Evolutionary conservation across 306 rosid species (phyloP), one percentile per base, ranked within the genome.

Genomic region (Nissolia schottii): DNA sequence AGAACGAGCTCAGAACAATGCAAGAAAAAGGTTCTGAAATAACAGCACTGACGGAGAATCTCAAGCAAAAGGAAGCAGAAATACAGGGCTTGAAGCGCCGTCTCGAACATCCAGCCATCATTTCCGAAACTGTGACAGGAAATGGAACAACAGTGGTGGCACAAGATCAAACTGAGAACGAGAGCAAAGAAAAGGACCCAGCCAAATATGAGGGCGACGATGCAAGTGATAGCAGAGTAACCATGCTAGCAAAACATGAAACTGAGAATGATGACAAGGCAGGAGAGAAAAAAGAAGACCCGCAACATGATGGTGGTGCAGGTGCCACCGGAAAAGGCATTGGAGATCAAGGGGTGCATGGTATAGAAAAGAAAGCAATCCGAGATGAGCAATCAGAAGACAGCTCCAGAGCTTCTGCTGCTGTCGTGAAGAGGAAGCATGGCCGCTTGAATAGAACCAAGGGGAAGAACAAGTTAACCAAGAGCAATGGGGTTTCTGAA

Each of bases 31-130:
- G 66, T 64, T 20, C 78, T 43, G 80, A 77, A 20, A 32, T 80
- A 64, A 14, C 38, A 57, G 79, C 82, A 24, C 71, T 86, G 23
- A 64, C 71, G 46, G 85, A 85, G 62, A 78, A 79, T 67, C 77
- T 86, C 60, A 78, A 79, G 83, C 84, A 68, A 8, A 94, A 86
- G 88, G 91, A 91, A 77, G 91, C 81, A 62, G 84, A 89, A 77
- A 80, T 85, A 20, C 77, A 83, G 77, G 85, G 75, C 54, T 74
- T 93, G 83, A 87, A 86, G 82, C 79, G 46, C 29, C 86, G 64
- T 32, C 82, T 83, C 57, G 74, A 81, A 16, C 80, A 84, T 56
- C 69, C 76, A 20, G 37, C 82, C 28, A 82, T 38, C 48, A 68
- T 76, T 27, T 35, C 69, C 19, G 72, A 20, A 56, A 76, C 53